phyloP scores from a whole-genome alignment of 2,329 filamentous ascomycete species.

The Leptographium wingfieldii region DNA sequence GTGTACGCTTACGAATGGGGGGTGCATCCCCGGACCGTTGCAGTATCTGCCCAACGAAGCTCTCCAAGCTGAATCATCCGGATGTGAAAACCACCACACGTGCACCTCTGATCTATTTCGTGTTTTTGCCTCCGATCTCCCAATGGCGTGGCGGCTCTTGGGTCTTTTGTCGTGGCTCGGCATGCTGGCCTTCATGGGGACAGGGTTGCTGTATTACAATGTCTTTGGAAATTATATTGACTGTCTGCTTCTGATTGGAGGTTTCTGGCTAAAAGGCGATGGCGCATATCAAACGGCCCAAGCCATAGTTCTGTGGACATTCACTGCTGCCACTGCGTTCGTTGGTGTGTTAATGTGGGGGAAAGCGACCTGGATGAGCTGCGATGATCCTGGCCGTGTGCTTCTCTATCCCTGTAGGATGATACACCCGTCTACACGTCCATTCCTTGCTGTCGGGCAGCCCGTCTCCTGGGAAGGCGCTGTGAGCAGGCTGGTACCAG shows the following conservation, averaged over 20 bases:
- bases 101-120: background rate
- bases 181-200: background rate
- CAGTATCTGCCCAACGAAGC: too few species aligned
- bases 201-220: background rate
- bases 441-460: slow-evolving; percentile 56
- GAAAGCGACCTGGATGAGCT: background rate
- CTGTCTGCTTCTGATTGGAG: background rate
- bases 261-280: background rate
- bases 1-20: too few species aligned
- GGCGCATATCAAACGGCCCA: background rate
- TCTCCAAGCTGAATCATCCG: too few species aligned
- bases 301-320: background rate
- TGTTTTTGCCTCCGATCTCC: too few species aligned
- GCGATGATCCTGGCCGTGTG: slow-evolving; percentile 23
- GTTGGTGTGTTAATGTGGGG: background rate
- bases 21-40: too few species aligned
- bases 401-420: slow-evolving; percentile 53
- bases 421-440: slow-evolving; percentile 56
- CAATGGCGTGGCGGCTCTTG: background rate
- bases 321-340: background rate
- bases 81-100: too few species aligned
- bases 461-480: slow-evolving; percentile 50
- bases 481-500: slow-evolving; percentile 43
- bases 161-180: background rate
- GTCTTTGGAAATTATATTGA: background rate